Evolutionary conservation across 2,329 filamentous ascomycete species (phyloP), one percentile per base, ranked within the genome.

Genomic region (Diaporthe capsici): DNA sequence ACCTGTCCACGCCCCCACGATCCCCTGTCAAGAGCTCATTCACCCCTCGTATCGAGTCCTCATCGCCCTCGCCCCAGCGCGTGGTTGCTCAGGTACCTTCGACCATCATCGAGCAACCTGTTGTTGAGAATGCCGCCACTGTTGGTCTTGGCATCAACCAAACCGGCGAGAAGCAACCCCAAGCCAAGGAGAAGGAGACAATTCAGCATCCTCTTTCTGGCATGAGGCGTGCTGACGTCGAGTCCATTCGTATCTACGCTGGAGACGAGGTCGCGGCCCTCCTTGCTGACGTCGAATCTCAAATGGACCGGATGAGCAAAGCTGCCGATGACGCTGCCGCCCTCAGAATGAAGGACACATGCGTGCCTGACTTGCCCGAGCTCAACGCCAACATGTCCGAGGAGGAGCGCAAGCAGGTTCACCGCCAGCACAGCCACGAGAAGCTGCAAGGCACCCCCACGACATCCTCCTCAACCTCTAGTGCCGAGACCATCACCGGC

Each of bases 161-260:
- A 42, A 47, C 71, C 34, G 58, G 12, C 76, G 77, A 42, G 75
- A 68, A 15, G 71, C 73, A 17, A 44, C 42, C 3, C 58, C 42
- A 4, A 47, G 28, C 20, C 58, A 55, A 63, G 57, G 57, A 10
- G 20, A 51, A 39, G 25, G 57, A 61, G 77, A 76, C 28, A 75
- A 78, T n/a, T 78, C 76, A 72, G 74, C 78, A 12, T 75, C 76
- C 44, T 81, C 80, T 55, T 44, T 68, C 74, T 61, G 74, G 49
- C 37, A 71, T 74, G 15, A 78, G 80, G 15, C 84, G 88, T 58
- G 80, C 83, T 17, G 87, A 87, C 31, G 87, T 91, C 51, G 90
- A 94, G 82, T 93, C 91, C 81, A 94, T 94, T 76, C 90, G 90
- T 31, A 88, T 94, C 78, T 94, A 94, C 78, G 92, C 91, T 31